Percentiles rank a stretch among this genome's conserved stretches.
Conservation (phyloP, 2,329 filamentous ascomycete species). For the Aspergillus pseudonomiae region DNA sequence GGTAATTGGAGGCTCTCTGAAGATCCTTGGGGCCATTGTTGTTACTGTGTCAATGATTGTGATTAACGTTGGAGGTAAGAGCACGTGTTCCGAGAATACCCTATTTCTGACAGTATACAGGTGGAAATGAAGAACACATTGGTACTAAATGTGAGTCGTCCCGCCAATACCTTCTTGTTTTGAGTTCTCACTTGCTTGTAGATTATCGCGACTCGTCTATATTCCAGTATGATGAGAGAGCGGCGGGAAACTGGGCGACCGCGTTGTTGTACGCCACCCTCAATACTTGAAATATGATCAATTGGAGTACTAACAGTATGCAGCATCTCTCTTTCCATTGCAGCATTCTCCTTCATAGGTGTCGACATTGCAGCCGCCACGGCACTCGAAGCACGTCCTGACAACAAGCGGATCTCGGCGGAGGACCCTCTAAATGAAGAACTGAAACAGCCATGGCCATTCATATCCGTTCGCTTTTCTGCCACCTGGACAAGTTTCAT, state of each 20-base stretch:
- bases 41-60: slow-evolving; percentile 23
- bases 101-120: slow-evolving; percentile 6
- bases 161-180: not conserved
- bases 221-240: slow-evolving; percentile 24
- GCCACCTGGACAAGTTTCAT: slow-evolving; percentile 35
- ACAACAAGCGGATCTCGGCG: slow-evolving; percentile 6
- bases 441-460: slow-evolving; percentile 7
- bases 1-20: slow-evolving; percentile 25
- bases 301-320: not conserved
- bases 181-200: not conserved
- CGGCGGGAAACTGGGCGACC: slow-evolving; percentile 26
- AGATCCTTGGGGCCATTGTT: slow-evolving; percentile 22
- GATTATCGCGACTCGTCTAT: slow-evolving; percentile 16
- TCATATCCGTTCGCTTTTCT: slow-evolving; percentile 29
- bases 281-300: not conserved
- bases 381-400: slow-evolving; percentile 36
- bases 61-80: slow-evolving; percentile 27
- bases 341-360: slow-evolving; percentile 36
- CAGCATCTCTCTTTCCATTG: slow-evolving; percentile 35
- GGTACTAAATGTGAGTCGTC: slow-evolving; percentile 17
- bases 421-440: not conserved
- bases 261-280: slow-evolving; percentile 29
- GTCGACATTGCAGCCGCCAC: slow-evolving; percentile 39
- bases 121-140: slow-evolving; percentile 10
- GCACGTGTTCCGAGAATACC: not conserved